Evolutionary conservation across 2,329 filamentous ascomycete genomes (phyloP).

Genomic region (Immersiporthe knoxdaviesiana): DNA sequence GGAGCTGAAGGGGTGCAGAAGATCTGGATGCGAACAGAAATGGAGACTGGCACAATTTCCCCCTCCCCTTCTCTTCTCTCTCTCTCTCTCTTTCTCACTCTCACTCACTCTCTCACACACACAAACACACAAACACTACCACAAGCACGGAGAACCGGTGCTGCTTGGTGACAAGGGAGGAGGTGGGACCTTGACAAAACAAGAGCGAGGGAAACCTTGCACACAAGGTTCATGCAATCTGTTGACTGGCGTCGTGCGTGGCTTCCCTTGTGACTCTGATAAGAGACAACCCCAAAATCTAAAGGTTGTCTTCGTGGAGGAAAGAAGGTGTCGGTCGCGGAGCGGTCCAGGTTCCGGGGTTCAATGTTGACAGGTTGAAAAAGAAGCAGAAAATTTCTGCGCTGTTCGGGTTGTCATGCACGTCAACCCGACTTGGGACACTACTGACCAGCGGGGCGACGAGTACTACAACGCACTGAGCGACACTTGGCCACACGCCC

Average conservation of each 20-base stretch:
- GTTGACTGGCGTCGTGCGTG: background rate
- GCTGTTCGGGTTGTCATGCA: conserved; percentile 8
- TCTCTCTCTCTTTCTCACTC: too few relatives aligned
- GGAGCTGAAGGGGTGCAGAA: background rate
- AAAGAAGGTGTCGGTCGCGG: background rate
- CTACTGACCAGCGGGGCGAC: background rate
- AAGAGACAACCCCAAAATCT: background rate
- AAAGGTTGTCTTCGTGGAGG: background rate
- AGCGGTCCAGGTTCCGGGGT: background rate
- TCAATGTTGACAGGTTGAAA: conserved; percentile 11
- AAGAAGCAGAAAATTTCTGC: conserved; percentile 5
- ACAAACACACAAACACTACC: background rate
- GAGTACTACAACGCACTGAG: background rate
- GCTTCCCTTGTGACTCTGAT: conserved; percentile 3
- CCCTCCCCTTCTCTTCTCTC: background rate
- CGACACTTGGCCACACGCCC: background rate
- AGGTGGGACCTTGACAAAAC: background rate
- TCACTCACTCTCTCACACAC: too few relatives aligned
- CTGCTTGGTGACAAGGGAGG: background rate
- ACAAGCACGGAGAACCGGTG: background rate
- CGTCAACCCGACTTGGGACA: background rate
- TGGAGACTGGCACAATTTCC: background rate
- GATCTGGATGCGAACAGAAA: background rate
- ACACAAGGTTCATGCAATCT: background rate
- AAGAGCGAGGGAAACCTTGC: background rate